Evolutionary conservation across 1,284 basidiomycete species (phyloP).

Genomic region (Ustilago bromivora): DNA sequence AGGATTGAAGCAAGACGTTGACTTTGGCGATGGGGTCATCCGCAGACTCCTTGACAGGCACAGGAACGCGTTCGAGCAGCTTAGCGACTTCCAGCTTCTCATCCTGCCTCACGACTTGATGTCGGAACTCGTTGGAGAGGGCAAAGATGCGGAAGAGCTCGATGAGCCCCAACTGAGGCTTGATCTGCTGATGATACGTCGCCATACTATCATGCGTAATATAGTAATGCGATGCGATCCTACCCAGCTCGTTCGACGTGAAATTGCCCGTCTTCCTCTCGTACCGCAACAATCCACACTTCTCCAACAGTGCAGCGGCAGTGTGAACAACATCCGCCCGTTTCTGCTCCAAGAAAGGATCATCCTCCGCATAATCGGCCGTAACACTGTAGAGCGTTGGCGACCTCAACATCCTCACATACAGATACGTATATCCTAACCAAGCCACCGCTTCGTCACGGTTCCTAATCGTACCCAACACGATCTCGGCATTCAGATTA

Average conservation of each 20-base stretch:
- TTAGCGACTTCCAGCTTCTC: slow-evolving; percentile 82
- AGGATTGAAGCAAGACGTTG: slow-evolving; percentile 94
- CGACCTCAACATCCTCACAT: slow-evolving; percentile 94
- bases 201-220: slow-evolving; percentile 96
- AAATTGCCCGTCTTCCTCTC: slow-evolving; percentile 89
- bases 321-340: slow-evolving; percentile 92
- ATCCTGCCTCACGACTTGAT: slow-evolving; percentile 77
- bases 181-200: slow-evolving; percentile 93
- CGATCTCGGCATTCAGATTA: slow-evolving; percentile 97
- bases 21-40: slow-evolving; percentile 98
- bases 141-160: slow-evolving; percentile 97
- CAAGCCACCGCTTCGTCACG: slow-evolving; percentile 95
- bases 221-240: slow-evolving; percentile 97
- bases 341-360: slow-evolving; percentile 88
- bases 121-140: slow-evolving; percentile 95
- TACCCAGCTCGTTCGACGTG: slow-evolving; percentile 76
- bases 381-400: slow-evolving; percentile 91
- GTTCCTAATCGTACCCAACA: slow-evolving; percentile 93
- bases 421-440: slow-evolving; percentile 74
- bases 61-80: slow-evolving; percentile 92
- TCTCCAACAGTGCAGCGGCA: slow-evolving; percentile 92
- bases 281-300: slow-evolving; percentile 93
- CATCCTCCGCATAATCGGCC: slow-evolving; percentile 89
- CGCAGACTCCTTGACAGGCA: slow-evolving; percentile 95
- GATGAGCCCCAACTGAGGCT: slow-evolving; percentile 85